Base-by-base conservation (phyloP, 176 grass and related monocot genomes). In the Canna indica region DNA sequence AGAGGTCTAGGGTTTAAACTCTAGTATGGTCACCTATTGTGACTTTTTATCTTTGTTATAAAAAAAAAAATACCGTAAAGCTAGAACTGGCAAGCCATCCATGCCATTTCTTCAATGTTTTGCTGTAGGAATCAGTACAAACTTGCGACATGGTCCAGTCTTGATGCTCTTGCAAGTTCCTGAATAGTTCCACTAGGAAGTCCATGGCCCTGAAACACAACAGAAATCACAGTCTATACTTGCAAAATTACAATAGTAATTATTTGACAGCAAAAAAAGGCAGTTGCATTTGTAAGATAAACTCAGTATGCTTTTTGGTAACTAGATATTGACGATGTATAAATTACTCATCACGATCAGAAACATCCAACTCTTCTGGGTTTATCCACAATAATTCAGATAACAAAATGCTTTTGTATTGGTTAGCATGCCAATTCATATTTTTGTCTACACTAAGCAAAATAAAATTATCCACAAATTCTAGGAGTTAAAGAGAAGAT, bases 41-140 rank as follows among this genome's bases (percentile, higher is more conserved):
- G n/a, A n/a, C n/a, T n/a, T n/a, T n/a, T n/a, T n/a, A n/a, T n/a
- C n/a, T n/a, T n/a, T n/a, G n/a, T n/a, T n/a, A n/a, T n/a, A n/a
- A n/a, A n/a, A n/a, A n/a, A n/a, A 38, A 38, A 38, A 2, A 44
- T 89, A 96, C 88, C 79, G 85, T 88, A 81, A 96, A 96, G 81
- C 86, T 89, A 67, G 92, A 89, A 67, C 92, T 91, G 46, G 92
- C 88, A 16, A 96, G 88, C 92, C 92, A 96, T 30, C 92, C 92
- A 79, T 96, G 92, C 82, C 82, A 96, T 76, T 96, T 96, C 77
- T 96, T 96, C 66, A 96, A 63, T 64, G 92, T 96, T 82, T 96
- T 96, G 74, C 78, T 41, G 73, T 96, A 96, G 59, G 92, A 88
- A 83, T 91, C 83, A 39, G 85, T 96, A 79, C 92, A 91, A 63